Evolutionary conservation across 2,329 filamentous ascomycete species (phyloP), one percentile per base, ranked within the genome.

Genomic region (Dactylellina parvicollis): DNA sequence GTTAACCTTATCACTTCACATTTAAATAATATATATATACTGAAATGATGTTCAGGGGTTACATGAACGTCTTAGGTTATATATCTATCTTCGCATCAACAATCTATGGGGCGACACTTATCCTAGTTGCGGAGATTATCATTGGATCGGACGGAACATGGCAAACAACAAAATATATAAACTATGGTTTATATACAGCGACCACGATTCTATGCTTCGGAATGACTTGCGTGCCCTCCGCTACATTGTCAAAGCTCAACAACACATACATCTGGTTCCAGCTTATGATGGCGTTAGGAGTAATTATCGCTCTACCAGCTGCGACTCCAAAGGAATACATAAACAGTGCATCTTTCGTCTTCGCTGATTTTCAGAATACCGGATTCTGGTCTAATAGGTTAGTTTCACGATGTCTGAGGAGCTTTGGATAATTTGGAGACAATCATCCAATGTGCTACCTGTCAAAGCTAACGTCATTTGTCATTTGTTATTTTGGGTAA

Each of bases 31-130:
- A 44, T 50, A 16, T 30, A 16, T 50, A 7, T n/a, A 30, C n/a
- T n/a, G n/a, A n/a, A n/a, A n/a, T n/a, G n/a, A n/a, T n/a, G 26
- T 34, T 16, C 44, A 79, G 78, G 12, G 78, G 78, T 12, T 79
- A 79, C 42, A 79, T 79, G 79, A 79, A 79, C 26, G 78, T 79
- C 9, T 52, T 79, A 3, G 79, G 79, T 20, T 79, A 79, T 28
- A 78, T 79, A 1, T 79, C 78, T 1, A 79, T 79, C 34, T 79
- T 79, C 30, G 76, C 79, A 4, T 79, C 79, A 0, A 79, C 79
- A 0, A 79, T 79, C 26, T 79, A 79, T 42, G 79, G 77, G 0
- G 79, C 78, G 16, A 79, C 78, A 0, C 75, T 79, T 3, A 78
- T 79, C 8, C 72, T 79, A 5, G 77, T 77, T 12, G 79, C 78